Percentiles rank a stretch among this genome's conserved stretches.
Conservation (phyloP, 768 basidiomycete species). For the Leccinum truebloodii region DNA sequence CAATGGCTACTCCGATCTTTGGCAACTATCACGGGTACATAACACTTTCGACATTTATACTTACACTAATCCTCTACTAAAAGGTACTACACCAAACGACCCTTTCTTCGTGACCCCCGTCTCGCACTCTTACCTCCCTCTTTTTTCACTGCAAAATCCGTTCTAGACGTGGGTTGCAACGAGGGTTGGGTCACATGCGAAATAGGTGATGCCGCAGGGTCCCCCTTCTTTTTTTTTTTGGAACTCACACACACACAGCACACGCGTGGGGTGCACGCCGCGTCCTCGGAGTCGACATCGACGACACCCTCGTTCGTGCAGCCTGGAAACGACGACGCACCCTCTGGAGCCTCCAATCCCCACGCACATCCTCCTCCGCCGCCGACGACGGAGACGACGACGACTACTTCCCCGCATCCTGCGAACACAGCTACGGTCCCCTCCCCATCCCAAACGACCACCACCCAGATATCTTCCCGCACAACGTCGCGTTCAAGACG, state of each 20-base stretch:
- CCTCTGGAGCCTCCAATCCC: constrained; percentile 67
- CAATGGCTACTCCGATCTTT: constrained; percentile 35
- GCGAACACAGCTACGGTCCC: constrained; percentile 73
- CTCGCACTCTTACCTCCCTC: constrained; percentile 57
- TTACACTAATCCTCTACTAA: too few relatives aligned
- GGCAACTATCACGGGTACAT: constrained; percentile 73
- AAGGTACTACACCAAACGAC: constrained; percentile 81
- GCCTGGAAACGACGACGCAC: constrained; percentile 74
- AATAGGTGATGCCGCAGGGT: constrained; percentile 51
- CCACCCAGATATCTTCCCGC: constrained; percentile 57
- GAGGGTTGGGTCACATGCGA: constrained; percentile 85
- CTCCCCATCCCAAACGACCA: constrained; percentile 58
- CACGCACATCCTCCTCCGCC: not conserved
- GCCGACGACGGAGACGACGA: constrained; percentile 5
- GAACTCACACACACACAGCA: constrained; percentile 40
- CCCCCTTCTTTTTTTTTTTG: not conserved
- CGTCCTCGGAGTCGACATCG: constrained; percentile 86
- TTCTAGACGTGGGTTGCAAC: constrained; percentile 88
- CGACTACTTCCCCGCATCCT: constrained; percentile 76
- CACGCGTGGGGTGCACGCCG: constrained; percentile 61
- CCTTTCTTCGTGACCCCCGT: constrained; percentile 59
- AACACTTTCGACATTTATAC: not conserved
- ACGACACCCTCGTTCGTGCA: constrained; percentile 65
- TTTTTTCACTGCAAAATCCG: constrained; percentile 54
- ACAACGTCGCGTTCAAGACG: constrained; percentile 72